phyloP scores from a whole-genome alignment of 164 flowering plant genomes.

The Stephania yunnanensis region DNA sequence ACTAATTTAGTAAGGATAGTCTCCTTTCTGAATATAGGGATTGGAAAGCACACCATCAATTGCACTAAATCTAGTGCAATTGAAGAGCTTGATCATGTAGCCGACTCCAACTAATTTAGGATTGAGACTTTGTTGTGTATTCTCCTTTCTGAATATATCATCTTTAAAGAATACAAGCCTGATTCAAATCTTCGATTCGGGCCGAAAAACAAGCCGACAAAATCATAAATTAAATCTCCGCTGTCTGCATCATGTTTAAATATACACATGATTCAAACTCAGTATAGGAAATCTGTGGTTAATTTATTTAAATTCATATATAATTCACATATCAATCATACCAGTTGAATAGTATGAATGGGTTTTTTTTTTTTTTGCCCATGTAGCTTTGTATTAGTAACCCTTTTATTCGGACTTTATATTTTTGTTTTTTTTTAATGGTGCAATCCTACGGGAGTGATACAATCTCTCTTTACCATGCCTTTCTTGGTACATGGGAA shows the following conservation, averaged over 20 bases:
- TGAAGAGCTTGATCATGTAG: no score
- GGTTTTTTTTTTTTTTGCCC: neutral
- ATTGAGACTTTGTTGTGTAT: no score
- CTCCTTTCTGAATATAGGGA: neutral
- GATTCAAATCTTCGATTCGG: neutral
- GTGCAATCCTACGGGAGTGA: neutral
- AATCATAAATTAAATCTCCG: neutral
- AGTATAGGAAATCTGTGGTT: neutral
- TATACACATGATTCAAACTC: neutral
- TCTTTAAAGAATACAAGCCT: neutral
- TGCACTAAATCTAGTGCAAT: no score
- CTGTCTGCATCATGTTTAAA: neutral
- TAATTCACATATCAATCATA: neutral
- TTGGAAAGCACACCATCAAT: no score
- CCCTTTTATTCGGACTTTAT: neutral
- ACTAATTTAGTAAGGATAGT: neutral
- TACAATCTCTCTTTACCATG: no score
- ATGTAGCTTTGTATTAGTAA: neutral
- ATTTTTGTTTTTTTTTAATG: neutral
- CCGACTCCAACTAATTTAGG: no score
- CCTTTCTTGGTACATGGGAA: neutral
- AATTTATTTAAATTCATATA: no score
- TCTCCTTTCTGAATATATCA: no score
- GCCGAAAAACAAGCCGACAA: neutral
- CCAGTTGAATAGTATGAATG: neutral